phyloP scores from a whole-genome alignment of 306 rosid genomes.

The Cucumis sativus region DNA sequence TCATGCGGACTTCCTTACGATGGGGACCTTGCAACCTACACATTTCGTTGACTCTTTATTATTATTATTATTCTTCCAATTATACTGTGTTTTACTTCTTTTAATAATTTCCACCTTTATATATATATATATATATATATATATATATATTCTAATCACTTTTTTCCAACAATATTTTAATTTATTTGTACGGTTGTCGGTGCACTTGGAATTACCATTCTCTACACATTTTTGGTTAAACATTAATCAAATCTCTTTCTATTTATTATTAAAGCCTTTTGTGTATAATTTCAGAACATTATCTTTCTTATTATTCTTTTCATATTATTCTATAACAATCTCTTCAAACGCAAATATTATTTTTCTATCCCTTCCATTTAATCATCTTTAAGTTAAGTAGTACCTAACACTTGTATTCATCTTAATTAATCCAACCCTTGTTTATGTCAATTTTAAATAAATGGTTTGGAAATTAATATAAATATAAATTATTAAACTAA shows the following conservation, averaged over 20 bases:
- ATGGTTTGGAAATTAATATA: neutral
- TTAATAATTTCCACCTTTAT: neutral
- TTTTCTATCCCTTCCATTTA: no score
- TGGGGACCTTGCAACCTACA: conserved; percentile 6
- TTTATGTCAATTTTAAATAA: neutral
- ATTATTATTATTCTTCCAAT: neutral
- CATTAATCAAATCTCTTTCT: no score
- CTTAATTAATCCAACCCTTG: neutral
- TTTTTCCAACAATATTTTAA: neutral
- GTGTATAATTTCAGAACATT: no score
- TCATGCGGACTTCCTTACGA: conserved; percentile 1
- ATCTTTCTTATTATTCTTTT: no score
- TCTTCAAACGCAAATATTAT: no score
- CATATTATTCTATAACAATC: no score
- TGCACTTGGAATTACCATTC: neutral
- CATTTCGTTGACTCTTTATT: neutral
- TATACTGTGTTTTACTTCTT: neutral
- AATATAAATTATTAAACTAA: neutral
- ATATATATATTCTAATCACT: neutral
- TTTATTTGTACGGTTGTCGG: neutral
- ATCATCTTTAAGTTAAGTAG: no score
- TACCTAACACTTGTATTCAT: neutral
- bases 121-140: neutral
- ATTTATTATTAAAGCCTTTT: no score
- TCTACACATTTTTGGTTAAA: no score